Base-by-base conservation (phyloP, 164 flowering plant species). In the Macadamia tetraphylla region DNA sequence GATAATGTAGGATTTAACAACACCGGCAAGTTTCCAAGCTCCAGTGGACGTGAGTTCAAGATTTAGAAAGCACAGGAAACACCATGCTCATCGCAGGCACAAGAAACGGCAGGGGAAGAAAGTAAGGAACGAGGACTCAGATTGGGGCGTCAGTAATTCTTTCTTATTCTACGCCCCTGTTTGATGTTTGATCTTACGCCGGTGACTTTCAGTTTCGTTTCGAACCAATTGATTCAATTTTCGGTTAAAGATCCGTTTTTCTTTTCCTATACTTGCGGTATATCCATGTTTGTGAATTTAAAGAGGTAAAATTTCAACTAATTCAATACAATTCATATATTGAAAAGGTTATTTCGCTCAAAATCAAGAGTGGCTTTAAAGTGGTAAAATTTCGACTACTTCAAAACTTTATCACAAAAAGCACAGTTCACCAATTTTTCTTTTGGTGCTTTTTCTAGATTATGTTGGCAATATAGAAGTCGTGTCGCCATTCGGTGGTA, bases 341-440 rank as follows among this genome's bases (percentile, higher is more conserved):
- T 30, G 83, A 78, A 64, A 77, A 75, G 43, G 81, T 78, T 60
- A 18, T 80, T 49, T 51, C 81, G 13, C 73, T 71, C 62, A 78
- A 74, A 62, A 60, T 55, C 11, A 43, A 13, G 32, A 74, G 79
- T 60, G 58, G 66, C 43, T 66, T 70, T 53, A 75, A 71, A 71
- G 79, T 75, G 79, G 83, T 78, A 71, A 40, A 12, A 3, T 46
- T 46, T 46, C 51, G 7, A 46, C 51, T 46, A 43, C 6, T 43
- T 43, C 48, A 43, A 43, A 23, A 43, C 48, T 9, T 43, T 43
- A 43, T 43, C 48, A 43, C 48, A 43, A 23, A 23, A 23, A 23
- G 23, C 23, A 23, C 0, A 23, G 23, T 23, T 23, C 23, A 23
- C 23, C 23, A 23, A 23, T 23, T 23, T 23, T 23, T 35, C 40